A percentile compares a stretch with the other conserved stretches of the same genome.
Conservation (phyloP, 2,329 filamentous ascomycete genomes). For the Monilinia polystroma region DNA sequence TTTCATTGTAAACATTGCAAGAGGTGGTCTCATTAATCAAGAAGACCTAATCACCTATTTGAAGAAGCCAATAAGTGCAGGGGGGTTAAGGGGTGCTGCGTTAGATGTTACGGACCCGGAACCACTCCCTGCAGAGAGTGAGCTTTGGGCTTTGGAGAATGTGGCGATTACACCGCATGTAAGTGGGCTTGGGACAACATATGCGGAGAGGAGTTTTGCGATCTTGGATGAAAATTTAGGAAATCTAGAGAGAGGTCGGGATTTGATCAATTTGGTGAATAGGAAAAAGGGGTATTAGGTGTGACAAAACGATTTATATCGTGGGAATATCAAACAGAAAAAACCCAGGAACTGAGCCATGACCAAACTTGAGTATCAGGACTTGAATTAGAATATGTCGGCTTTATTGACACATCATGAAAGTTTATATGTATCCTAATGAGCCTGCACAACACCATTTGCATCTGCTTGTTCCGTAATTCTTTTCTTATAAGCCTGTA, state of each 20-base stretch:
- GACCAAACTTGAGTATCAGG: neutral
- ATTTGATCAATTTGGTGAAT: conserved; percentile 61
- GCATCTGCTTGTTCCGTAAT: conserved; percentile 87
- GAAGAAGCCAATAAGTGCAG: conserved; percentile 40
- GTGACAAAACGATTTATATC: neutral
- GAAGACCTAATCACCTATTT: conserved; percentile 57
- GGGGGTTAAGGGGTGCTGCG: conserved; percentile 58
- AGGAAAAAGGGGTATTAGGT: conserved; percentile 59
- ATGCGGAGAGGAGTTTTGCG: conserved; percentile 56
- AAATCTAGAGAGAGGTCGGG: conserved; percentile 51
- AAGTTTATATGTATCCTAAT: conserved; percentile 27
- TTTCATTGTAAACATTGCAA: conserved; percentile 63
- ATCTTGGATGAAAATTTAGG: conserved; percentile 58
- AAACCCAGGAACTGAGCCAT: neutral
- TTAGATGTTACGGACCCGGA: conserved; percentile 70
- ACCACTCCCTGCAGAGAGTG: conserved; percentile 58
- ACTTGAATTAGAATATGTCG: neutral
- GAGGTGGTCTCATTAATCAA: conserved; percentile 61
- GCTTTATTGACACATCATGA: neutral
- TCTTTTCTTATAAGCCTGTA: conserved; percentile 96
- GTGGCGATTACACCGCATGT: conserved; percentile 65
- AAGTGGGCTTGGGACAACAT: conserved; percentile 54
- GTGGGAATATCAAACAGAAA: neutral
- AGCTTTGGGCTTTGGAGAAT: conserved; percentile 62
- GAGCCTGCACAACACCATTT: conserved; percentile 65